Base-by-base conservation (phyloP, 2,329 filamentous ascomycete species). In the Penicillium sp. region DNA sequence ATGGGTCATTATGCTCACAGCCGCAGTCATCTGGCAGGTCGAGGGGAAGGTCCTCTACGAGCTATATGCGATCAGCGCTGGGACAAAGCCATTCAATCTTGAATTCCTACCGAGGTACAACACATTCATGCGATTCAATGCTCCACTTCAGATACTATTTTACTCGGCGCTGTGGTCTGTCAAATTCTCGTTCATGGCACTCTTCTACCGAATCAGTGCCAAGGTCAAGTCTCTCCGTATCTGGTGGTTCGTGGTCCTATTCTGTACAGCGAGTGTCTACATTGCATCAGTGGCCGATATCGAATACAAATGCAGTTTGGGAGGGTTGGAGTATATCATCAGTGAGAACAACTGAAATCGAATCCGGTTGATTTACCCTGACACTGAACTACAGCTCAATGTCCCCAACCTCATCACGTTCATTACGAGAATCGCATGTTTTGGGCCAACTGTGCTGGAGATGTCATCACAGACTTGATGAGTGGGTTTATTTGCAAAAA, bases 231-330 rank as follows among this genome's bases (percentile, higher is more conserved):
- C 22, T 18, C 50, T 61, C 11, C 59, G 55, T 2, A 51, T 60
- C 16, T 63, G 62, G 62, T 65, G 61, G 61, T 59, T 31, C 5
- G 31, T 65, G 16, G 61, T 65, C 1, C 29, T 57, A 9, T 53
- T 54, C 9, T 45, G 53, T 39, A 63, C 57, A 2, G 29, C 48
- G 0, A 43, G 40, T 9, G 57, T 57, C 39, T 62, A 57, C 16
- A 55, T 63, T n/a, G 38, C 45, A n/a, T 62, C 49, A 1, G 40
- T 63, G 13, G 59, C 42, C 3, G 53, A 59, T 45, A 54, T 62
- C 16, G 61, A 65, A 43, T 65, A 62, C 22, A 53, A 57, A 22
- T 65, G 59, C 45, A 62, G 55, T 16, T 38, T 61, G 2, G 55
- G 50, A 3, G 50, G 52, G 3, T 16, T 56, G 7, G 50, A 56